Evolutionary conservation across 768 basidiomycete genomes (phyloP).

Genomic region (Mycena pura): DNA sequence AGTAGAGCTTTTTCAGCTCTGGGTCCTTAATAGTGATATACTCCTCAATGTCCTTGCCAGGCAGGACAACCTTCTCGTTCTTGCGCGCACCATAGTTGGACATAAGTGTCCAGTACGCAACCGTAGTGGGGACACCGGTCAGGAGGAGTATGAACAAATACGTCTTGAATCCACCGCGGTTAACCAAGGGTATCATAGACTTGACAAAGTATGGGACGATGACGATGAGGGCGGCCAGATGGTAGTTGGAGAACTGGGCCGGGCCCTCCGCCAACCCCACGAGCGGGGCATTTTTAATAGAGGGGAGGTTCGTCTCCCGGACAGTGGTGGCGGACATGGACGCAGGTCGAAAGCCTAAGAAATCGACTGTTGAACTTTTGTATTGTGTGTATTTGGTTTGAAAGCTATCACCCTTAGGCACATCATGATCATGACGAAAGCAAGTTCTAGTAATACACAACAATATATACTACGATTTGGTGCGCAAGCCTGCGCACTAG

Average conservation of each 20-base stretch:
- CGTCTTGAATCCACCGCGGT: constrained; percentile 83
- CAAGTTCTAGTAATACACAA: constrained; percentile 17
- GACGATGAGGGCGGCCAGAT: constrained; percentile 79
- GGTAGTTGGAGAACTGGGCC: constrained; percentile 80
- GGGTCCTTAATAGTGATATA: constrained; percentile 92
- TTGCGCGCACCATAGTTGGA: constrained; percentile 81
- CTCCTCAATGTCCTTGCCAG: constrained; percentile 84
- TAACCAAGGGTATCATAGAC: constrained; percentile 80
- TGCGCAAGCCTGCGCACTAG: neutral
- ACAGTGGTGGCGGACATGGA: constrained; percentile 24
- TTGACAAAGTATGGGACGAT: constrained; percentile 87
- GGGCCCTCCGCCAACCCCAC: constrained; percentile 87
- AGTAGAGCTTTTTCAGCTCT: constrained; percentile 80
- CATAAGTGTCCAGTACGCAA: constrained; percentile 91
- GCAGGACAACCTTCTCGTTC: constrained; percentile 86
- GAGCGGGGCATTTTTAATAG: constrained; percentile 87
- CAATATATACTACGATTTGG: constrained; percentile 7
- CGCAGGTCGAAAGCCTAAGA: too few relatives aligned
- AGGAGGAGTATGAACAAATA: constrained; percentile 82
- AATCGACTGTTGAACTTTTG: too few relatives aligned
- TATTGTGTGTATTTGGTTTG: neutral
- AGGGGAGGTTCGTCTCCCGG: constrained; percentile 62
- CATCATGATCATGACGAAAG: neutral
- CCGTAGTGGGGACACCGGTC: constrained; percentile 75
- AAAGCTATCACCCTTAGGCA: neutral